Conservation (phyloP, 2,329 filamentous ascomycete species). For the Claviceps digitariae region DNA sequence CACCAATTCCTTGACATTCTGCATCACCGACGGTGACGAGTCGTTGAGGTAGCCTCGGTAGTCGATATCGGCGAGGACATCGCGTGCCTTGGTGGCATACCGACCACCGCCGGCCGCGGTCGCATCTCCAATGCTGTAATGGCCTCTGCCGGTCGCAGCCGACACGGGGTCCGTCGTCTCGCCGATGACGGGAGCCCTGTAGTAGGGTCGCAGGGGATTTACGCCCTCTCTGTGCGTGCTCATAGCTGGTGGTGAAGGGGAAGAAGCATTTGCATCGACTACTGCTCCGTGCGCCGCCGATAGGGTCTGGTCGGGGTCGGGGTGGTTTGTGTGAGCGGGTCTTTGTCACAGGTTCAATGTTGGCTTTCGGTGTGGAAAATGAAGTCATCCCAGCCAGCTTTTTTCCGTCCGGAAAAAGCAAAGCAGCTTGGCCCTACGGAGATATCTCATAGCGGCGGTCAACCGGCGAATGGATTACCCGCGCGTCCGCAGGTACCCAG, state of each 20-base stretch:
- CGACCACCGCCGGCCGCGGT: slow-evolving; percentile 17
- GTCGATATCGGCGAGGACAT: slow-evolving; percentile 81
- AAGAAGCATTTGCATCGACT: slow-evolving; percentile 12
- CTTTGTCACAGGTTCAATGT: background rate
- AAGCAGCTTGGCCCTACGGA: too few relatives aligned
- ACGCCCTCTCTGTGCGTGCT: slow-evolving; percentile 31
- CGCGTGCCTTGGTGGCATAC: slow-evolving; percentile 50
- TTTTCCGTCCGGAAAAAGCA: slow-evolving; percentile 4
- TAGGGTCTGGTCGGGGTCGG: background rate
- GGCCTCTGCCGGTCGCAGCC: slow-evolving; percentile 25
- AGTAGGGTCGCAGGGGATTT: slow-evolving; percentile 58
- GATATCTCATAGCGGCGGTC: background rate
- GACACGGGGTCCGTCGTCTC: slow-evolving; percentile 26
- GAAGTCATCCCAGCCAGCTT: slow-evolving; percentile 6
- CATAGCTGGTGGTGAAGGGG: slow-evolving; percentile 23
- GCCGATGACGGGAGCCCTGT: slow-evolving; percentile 47
- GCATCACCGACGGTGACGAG: slow-evolving; percentile 58
- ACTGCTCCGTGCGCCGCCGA: background rate
- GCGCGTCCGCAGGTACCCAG: background rate
- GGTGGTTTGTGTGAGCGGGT: too few relatives aligned
- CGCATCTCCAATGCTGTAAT: slow-evolving; percentile 32
- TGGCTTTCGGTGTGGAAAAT: background rate
- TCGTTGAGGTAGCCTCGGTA: slow-evolving; percentile 80
- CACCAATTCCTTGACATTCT: slow-evolving; percentile 61
- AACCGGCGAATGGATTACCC: slow-evolving; percentile 23